Base-by-base conservation (phyloP, 495 filamentous ascomycete species). In the Pseudomonodictys pantanalensis region DNA sequence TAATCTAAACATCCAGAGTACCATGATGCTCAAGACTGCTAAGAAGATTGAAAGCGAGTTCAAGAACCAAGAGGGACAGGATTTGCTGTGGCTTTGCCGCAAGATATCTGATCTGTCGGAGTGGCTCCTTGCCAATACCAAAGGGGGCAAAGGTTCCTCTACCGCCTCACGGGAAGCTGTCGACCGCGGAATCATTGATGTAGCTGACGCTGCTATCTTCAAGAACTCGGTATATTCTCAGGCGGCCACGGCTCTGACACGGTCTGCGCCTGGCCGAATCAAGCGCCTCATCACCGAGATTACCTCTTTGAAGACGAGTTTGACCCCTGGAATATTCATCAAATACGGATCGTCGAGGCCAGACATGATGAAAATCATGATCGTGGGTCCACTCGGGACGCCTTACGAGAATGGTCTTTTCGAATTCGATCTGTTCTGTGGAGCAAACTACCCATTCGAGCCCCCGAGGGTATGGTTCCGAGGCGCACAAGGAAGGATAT, bases 361-460 rank as follows among this genome's bases (percentile, higher is more conserved):
- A 1, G 83, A 86, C 65, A 64, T 81, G 15, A 76, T 86, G 68
- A 84, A 83, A 64, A 65, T 78, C 22, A 52, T 87, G 59, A 85
- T 87, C 24, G 67, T 81, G 8, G 84, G 83, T 0, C 80, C 82
- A 2, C 64, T 60, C 11, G 76, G 69, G 9, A 84, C 84, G 9
- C 84, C 84, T 12, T 86, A 87, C 74, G 79, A 83, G 60, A 69
- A 79, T 38, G 84, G 82, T 0, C 60, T 85, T 11, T 86, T 84
- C 66, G 83, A 83, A 51, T 85, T 86, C 52, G 81, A 86, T 62
- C 54, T 86, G 48, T 76, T 74, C 46, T 79, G 77, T 49, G 62
- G 58, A 11, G 7, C 42, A 0, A 56, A 78, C 15, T 87, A 81
- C 44, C 84, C 84, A 0, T 56, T 59, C 2, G 55, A 42, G 0